Base-by-base conservation (phyloP, 2,329 filamentous ascomycete genomes). In the Clonostachys chloroleuca region DNA sequence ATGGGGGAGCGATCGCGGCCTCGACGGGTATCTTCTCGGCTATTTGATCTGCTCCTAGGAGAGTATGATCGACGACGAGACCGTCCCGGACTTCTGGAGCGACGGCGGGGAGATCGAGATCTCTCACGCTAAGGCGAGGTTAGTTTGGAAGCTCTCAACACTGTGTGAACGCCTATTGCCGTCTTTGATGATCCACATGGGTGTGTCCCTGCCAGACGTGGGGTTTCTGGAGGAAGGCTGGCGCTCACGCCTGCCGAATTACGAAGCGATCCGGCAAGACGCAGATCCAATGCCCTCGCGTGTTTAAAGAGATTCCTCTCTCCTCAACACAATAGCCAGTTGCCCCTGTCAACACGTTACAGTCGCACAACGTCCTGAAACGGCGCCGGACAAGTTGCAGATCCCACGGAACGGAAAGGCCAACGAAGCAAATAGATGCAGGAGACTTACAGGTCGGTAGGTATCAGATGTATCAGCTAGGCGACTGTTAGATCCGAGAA, bases 1-100 rank as follows among this genome's bases (percentile, higher is more conserved):
- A 95, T 92, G 73, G 90, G 91, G 69, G 87, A 94, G 66, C 89
- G 87, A 68, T 78, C 87, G 80, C 66, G 84, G 62, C 75, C 78
- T 68, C 85, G 83, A 64, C 87, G 86, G 65, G 87, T 87, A 75
- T 87, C 85, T 69, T 87, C 85, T 69, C 83, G 80, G 68, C 87
- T 91, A 51, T 64, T 65, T 67, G 87, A 92, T 67, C 87, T 85
- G 73, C 84, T 88, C 61, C 86, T 84, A 53, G 86, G 86, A 51
- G 87, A 89, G 66, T 87, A 91, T 45, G 87, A 92, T 57, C 87
- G 84, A 62, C 87, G 86, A 62, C 79, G 82, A 62, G 80, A 72
- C 52, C 78, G 84, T 64, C 83, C 81, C 59, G 87, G 89, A 74
- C 89, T 95, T 72, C 90, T 87, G 62, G 91, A 95, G 70, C 90